Conservation (phyloP, 2,329 filamentous ascomycete genomes). For the Cryphonectria nitschkei region DNA sequence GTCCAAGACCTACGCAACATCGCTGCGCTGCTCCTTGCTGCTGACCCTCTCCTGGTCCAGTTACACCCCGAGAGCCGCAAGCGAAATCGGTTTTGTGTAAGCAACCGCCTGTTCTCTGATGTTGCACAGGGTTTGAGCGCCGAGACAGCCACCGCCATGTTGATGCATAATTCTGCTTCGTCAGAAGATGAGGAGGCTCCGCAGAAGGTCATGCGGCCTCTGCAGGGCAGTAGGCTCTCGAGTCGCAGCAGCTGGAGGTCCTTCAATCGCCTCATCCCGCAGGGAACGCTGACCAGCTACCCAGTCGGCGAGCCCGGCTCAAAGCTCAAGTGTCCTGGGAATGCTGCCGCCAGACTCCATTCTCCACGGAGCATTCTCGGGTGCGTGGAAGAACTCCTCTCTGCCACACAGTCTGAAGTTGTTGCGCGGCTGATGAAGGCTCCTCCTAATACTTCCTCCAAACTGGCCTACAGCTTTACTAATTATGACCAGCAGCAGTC, state of each 20-base stretch:
- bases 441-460: neutral
- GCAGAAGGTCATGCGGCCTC: neutral
- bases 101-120: constrained; percentile 4
- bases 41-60: constrained; percentile 2
- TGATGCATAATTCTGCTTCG: neutral
- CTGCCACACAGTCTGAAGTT: neutral
- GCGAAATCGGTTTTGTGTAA: neutral
- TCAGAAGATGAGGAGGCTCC: neutral
- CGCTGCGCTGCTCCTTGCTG: constrained; percentile 3
- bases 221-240: neutral
- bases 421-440: neutral
- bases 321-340: neutral
- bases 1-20: neutral
- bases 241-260: neutral
- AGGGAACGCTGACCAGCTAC: neutral
- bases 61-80: constrained; percentile 6
- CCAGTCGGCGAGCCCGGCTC: neutral
- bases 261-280: neutral
- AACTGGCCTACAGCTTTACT: constrained; percentile 1
- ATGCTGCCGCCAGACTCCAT: neutral
- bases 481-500: neutral
- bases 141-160: neutral
- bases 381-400: neutral
- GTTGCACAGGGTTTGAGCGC: neutral
- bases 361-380: neutral